A percentile compares a stretch with the other conserved stretches of the same genome.
These are phyloP conservation scores for Panus rudis DNA, from an alignment of 768 basidiomycete genomes.

Conservation along the genomic window DNA sequence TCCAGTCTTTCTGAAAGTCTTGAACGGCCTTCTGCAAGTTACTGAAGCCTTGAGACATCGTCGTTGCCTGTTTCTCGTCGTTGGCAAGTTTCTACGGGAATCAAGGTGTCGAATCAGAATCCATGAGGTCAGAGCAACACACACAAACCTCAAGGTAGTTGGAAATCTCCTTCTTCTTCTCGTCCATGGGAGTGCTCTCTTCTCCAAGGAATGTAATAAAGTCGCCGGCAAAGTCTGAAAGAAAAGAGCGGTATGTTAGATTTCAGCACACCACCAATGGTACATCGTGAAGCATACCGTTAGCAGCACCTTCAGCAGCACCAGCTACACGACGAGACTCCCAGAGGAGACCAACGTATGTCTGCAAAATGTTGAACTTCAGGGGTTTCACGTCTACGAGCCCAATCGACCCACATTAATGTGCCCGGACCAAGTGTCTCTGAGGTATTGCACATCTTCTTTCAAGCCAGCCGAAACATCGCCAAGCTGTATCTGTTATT, in stretches of 20 bases:
- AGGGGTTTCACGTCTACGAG: not conserved
- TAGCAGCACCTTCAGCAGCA: not conserved
- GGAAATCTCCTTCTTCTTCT: not conserved
- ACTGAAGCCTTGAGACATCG: not conserved
- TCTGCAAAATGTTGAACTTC: not conserved
- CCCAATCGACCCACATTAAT: not conserved
- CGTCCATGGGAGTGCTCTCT: not conserved
- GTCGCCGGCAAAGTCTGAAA: not conserved
- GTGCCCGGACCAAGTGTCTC: not conserved
- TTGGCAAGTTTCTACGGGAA: not conserved
- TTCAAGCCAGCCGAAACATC: not conserved
- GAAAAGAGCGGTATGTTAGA: no score
- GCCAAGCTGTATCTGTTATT: no score
- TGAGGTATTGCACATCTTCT: not conserved
- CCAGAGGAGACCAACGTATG: not conserved
- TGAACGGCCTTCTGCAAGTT: not conserved
- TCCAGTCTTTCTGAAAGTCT: not conserved
- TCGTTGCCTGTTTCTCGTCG: not conserved
- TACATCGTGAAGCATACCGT: not conserved
- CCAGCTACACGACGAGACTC: not conserved
- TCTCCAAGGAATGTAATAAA: slow-evolving; percentile 1
- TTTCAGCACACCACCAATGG: no score
- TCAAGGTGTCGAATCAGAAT: no score
- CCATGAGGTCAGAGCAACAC: no score
- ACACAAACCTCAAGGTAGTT: not conserved